Base-by-base conservation (phyloP, 1,284 basidiomycete species). In the Farysia itapuensis region DNA sequence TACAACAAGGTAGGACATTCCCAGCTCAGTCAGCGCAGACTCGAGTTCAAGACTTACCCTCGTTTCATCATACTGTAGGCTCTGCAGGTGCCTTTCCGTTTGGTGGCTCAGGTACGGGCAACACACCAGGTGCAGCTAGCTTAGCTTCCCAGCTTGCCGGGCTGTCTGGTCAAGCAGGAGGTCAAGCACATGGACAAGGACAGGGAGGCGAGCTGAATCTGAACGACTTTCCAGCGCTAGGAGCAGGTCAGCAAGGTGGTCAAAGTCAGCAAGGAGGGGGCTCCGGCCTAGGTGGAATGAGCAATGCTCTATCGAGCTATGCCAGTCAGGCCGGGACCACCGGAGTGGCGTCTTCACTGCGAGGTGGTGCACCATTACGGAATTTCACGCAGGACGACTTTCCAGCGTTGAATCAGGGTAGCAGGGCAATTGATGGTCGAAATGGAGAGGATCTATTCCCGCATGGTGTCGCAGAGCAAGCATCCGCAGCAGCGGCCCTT, bases 381-480 rank as follows among this genome's bases (percentile, higher is more conserved):
- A 49, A 65, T 22, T 70, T 70, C 54, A 57, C 53, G 24, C 66
- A 64, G 36, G 72, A 74, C 39, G 72, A 75, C 46, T 75, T 74
- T 26, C 71, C 71, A n/a, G 68, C 72, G 12, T 42, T 75, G 29
- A 67, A 66, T 38, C 67, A 59, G 24, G 34, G 34, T 20, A 35
- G 44, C 29, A 45, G 48, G 9, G 38, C 54, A 20, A 36, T 40
- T 35, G 56, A 47, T 26, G 51, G 43, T n/a, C 48, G 51, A 23
- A 39, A 38, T 6, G 57, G 42, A n/a, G 57, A 60, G 22, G 51
- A 56, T 29, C 56, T 37, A 29, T 65, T 60, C 35, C 39, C 48
- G 14, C 57, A 54, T 14, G 51, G 47, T n/a, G 52, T 50, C 3
- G 63, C 57, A 23, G 68, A 71, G 32, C 68, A 71, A 49, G 68